A percentile compares a stretch with the other conserved stretches of the same genome.
Conservation (phyloP, 495 filamentous ascomycete species). For the Gamarada debralockiae region DNA sequence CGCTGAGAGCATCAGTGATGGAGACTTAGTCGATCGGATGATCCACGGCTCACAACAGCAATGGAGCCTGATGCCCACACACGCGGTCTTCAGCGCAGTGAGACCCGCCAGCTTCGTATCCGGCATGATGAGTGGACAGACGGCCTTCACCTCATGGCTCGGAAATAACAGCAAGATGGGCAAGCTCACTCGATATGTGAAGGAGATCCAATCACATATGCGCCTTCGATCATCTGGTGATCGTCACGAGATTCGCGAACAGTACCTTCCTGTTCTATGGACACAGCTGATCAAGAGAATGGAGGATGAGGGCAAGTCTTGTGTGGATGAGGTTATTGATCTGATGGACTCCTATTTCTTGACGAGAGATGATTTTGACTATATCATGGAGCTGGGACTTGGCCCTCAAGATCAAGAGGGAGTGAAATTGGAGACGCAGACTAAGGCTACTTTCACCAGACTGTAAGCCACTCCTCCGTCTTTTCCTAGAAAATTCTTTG, state of each 20-base stretch:
- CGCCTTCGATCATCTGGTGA: slow-evolving; percentile 89
- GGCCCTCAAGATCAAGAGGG: slow-evolving; percentile 72
- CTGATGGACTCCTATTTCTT: slow-evolving; percentile 97
- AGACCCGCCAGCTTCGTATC: slow-evolving; percentile 86
- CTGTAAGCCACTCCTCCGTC: slow-evolving; percentile 44
- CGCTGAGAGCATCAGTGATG: slow-evolving; percentile 93
- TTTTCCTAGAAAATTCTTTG: not conserved
- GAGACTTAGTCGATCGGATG: slow-evolving; percentile 94
- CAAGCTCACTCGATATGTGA: slow-evolving; percentile 80
- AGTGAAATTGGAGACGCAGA: slow-evolving; percentile 76
- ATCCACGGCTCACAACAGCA: slow-evolving; percentile 98
- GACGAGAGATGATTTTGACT: slow-evolving; percentile 93
- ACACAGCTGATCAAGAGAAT: slow-evolving; percentile 69
- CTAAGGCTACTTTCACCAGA: slow-evolving; percentile 86
- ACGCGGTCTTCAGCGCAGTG: slow-evolving; percentile 96
- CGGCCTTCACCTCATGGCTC: slow-evolving; percentile 81
- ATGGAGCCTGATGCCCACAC: slow-evolving; percentile 95
- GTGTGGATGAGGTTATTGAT: slow-evolving; percentile 53
- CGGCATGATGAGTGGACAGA: slow-evolving; percentile 60
- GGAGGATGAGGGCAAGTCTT: slow-evolving; percentile 68
- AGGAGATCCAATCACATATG: slow-evolving; percentile 97
- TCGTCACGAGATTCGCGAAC: slow-evolving; percentile 87
- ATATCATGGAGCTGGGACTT: slow-evolving; percentile 84
- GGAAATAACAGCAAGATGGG: slow-evolving; percentile 90
- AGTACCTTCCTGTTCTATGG: slow-evolving; percentile 92